A percentile compares a stretch with the other conserved stretches of the same genome.
phyloP scores from a whole-genome alignment of 1,284 basidiomycete genomes.

The Fereydounia khargensis region DNA sequence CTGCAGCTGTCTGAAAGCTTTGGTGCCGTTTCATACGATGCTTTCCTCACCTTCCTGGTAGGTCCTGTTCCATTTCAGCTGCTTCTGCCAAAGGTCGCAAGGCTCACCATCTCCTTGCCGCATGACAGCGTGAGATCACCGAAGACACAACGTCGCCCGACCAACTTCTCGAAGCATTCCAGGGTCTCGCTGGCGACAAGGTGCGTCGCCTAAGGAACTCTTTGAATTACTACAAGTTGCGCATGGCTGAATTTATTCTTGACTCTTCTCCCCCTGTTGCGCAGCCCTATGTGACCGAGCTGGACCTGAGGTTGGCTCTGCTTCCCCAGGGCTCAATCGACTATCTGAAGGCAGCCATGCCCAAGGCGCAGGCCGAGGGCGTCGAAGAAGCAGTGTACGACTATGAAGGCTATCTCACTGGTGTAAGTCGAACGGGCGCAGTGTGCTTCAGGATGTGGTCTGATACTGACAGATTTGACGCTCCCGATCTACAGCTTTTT shows the following conservation, averaged over 20 bases:
- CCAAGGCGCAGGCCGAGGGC: constrained; percentile 34
- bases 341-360: constrained; percentile 65
- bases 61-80: constrained; percentile 21
- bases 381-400: constrained; percentile 44
- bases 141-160: constrained; percentile 92
- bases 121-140: constrained; percentile 73
- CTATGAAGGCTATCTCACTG: constrained; percentile 42
- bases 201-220: constrained; percentile 58
- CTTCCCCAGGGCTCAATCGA: constrained; percentile 75
- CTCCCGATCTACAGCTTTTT: constrained; percentile 5
- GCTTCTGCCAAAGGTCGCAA: neutral
- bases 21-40: constrained; percentile 86
- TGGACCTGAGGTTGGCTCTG: constrained; percentile 84
- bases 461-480: neutral
- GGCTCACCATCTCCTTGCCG: too few relatives aligned
- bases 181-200: constrained; percentile 85
- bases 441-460: neutral
- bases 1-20: constrained; percentile 78
- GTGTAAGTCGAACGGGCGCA: constrained; percentile 7
- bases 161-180: constrained; percentile 89
- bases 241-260: too few relatives aligned
- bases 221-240: too few relatives aligned
- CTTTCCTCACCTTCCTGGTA: constrained; percentile 89
- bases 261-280: neutral
- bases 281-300: constrained; percentile 82